Evolutionary conservation across 1,139 yeast genomes (phyloP), one percentile per base, ranked within the genome.

Genomic region (Yamadazyma dushanensis): DNA sequence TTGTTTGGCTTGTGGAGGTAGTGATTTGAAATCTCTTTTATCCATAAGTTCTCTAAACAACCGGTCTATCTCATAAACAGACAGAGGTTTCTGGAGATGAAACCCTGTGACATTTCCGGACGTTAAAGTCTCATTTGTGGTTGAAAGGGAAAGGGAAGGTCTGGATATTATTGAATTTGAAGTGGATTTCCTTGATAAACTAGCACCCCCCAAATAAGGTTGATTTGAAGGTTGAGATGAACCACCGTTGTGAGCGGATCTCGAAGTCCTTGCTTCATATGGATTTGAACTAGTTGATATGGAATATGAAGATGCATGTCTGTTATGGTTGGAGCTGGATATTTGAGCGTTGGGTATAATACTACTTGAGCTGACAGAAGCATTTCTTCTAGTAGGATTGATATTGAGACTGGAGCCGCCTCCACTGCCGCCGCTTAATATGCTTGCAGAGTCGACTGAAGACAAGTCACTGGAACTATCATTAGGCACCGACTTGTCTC

Each of bases 11-110:
- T 76, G 78, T 18, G 78, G 77, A 0, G 96, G 95, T 33, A 89
- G 68, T 37, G 85, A 78, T 48, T 82, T 80, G 57, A 87, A 84
- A 55, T 89, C 95, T 51, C 97, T 75, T 51, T 84, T 83, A 40
- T 81, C 83, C 89, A 86, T 79, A 44, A 84, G 71, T 39, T 78
- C 83, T 40, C 77, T 71, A 54, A 83, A 84, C 73, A 81, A 63
- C 37, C 72, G 62, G 47, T 83, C 88, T 26, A 84, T 76, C 47
- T 80, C 88, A 47, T 66, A 64, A 3, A 69, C 74, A 45, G 80
- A 76, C 8, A 60, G 53, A 0, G 92, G 92, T 49, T 72, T 78
- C 35, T 80, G 84, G 16, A 66, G 46, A 18, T 39, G 42, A 40
- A 63, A 58, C 29, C 47, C 42, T 10, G 31, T 22, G 26, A 38